phyloP scores from a whole-genome alignment of 1,139 yeast species.

The Suhomyces terraborum region DNA sequence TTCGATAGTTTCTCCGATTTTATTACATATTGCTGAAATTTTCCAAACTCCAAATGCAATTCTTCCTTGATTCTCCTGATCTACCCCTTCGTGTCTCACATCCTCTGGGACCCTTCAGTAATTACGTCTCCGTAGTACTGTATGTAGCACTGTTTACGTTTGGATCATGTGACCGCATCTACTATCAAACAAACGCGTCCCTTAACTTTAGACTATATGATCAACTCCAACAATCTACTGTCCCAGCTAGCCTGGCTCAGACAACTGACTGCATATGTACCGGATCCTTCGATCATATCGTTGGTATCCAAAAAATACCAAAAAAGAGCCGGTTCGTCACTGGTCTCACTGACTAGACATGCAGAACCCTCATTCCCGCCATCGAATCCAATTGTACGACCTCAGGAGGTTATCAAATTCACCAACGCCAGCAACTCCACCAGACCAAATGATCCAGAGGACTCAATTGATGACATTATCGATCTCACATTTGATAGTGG shows the following conservation, averaged over 20 bases:
- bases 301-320: constrained; percentile 10
- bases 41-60: no score
- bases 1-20: no score
- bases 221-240: constrained; percentile 16
- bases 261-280: constrained; percentile 12
- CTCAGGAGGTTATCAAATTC: neutral
- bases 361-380: neutral
- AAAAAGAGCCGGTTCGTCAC: constrained; percentile 5
- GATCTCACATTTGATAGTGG: constrained; percentile 12
- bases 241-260: constrained; percentile 14
- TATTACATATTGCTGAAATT: no score
- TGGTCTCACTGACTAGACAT: neutral
- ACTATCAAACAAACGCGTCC: constrained; percentile 7
- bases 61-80: no score
- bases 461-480: constrained; percentile 8
- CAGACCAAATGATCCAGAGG: constrained; percentile 4
- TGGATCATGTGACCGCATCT: constrained; percentile 2
- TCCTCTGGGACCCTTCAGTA: no score
- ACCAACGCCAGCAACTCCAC: neutral
- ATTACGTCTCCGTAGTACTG: no score
- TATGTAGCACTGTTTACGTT: neutral
- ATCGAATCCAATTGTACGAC: neutral
- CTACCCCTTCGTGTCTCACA: no score
- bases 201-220: constrained; percentile 7
- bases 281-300: constrained; percentile 6